These are phyloP conservation scores for Catenaria anguillulae DNA, from an alignment of 371 early-diverging fungal genomes.

Conservation along the genomic window DNA sequence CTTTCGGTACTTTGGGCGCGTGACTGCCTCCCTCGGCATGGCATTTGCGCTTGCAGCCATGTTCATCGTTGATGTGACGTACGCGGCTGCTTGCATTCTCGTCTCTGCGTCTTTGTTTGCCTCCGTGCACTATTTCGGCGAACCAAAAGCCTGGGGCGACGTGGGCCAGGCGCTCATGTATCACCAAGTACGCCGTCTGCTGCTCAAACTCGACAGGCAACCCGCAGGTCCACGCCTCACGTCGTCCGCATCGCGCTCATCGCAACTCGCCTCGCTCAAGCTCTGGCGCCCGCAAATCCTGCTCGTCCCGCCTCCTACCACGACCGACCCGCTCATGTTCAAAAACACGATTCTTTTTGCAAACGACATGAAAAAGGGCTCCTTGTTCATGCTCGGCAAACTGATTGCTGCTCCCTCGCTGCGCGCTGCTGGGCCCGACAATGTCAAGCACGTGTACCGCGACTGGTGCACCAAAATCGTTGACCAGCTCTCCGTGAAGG, in stretches of 20 bases:
- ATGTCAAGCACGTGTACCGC: conserved; percentile 26
- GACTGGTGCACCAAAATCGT: conserved; percentile 35
- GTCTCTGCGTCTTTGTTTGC: conserved; percentile 30
- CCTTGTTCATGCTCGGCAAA: conserved; percentile 42
- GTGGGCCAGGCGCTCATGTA: conserved; percentile 45
- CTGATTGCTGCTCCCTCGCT: conserved; percentile 34
- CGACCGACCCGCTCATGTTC: conserved; percentile 28
- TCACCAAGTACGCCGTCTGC: conserved; percentile 50
- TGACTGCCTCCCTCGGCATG: conserved; percentile 39
- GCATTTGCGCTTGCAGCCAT: conserved; percentile 29
- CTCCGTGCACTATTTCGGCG: conserved; percentile 37
- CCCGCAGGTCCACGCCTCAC: no score
- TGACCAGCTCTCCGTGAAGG: conserved; percentile 36
- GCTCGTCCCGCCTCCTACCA: background rate
- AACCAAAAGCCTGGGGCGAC: conserved; percentile 49
- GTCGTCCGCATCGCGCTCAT: no score
- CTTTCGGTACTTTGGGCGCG: conserved; percentile 42
- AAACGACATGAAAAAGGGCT: conserved; percentile 47
- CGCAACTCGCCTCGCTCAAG: conserved; percentile 48
- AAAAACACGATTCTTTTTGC: conserved; percentile 44
- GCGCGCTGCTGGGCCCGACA: no score
- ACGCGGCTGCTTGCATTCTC: conserved; percentile 27
- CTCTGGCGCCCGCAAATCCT: conserved; percentile 41
- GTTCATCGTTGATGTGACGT: conserved; percentile 30
- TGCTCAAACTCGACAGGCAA: conserved; percentile 37